Base-by-base conservation (phyloP, 148 eudicot genomes). In the Spergularia marina region DNA sequence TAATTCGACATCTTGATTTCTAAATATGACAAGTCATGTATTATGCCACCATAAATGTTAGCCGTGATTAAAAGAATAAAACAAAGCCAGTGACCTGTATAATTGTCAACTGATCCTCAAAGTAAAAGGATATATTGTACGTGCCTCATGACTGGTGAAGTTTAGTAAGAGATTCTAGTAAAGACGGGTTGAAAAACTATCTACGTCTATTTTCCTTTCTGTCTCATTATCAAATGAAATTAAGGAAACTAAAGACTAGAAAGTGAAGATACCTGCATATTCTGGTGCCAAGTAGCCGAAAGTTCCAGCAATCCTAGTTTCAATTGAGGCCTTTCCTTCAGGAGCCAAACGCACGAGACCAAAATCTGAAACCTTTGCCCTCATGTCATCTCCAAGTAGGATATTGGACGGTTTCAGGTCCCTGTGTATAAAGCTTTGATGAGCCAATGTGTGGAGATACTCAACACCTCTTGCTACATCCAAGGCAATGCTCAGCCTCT, bases 401-500 rank as follows among this genome's bases (percentile, higher is more conserved):
- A 94, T 94, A 74, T 94, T 94, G 15, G 97, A 89, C 30, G 98
- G 97, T 73, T 94, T 94, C 4, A 94, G 77, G 70, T 94, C 98
- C 60, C 98, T 83, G 73, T 93, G 98, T 54, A 91, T 91, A 75
- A 93, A 91, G 84, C 97, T 91, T 71, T 91, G 98, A 77, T 94
- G 97, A 11, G 97, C 98, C 75, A 91, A 80, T 57, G 84, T 80
- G 71, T 94, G 98, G 10, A 94, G 89, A 82, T 94, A 94, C 79
- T 91, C 98, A 7, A 94, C 97, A 57, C 98, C 98, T 61, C 97
- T 82, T 21, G 94, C 98, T 68, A 94, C 98, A 77, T 94, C 98
- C 81, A 94, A 82, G 30, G 92, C 97, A 75, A 94, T 82, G 21
- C 86, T 85, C 81, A 91, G 68, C 73, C 98, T 80, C 74, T 82